A percentile compares a stretch with the other conserved stretches of the same genome.
Conservation (phyloP, 2,329 filamentous ascomycete genomes). For the Erysiphe pulchra region DNA sequence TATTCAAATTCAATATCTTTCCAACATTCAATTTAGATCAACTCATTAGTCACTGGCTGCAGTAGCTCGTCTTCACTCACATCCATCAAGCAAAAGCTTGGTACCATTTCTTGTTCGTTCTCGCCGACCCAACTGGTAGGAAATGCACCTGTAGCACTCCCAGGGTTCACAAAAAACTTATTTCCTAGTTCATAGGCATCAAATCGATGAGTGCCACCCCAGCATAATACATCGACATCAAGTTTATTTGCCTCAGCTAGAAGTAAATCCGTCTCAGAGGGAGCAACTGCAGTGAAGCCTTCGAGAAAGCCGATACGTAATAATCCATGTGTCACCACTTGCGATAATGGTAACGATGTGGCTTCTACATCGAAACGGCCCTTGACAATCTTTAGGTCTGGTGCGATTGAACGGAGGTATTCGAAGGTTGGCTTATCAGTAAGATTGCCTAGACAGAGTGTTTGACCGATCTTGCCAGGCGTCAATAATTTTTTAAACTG, state of each 20-base stretch:
- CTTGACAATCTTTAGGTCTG: conserved; percentile 45
- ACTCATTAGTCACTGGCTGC: too few species aligned
- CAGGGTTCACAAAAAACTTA: conserved; percentile 48
- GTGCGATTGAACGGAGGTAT: conserved; percentile 49
- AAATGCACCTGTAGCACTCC: conserved; percentile 38
- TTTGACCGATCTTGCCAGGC: conserved; percentile 62
- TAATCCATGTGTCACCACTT: conserved; percentile 38
- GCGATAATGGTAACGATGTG: conserved; percentile 35
- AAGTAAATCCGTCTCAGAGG: conserved; percentile 36
- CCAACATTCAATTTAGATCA: too few species aligned
- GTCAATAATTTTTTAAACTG: conserved; percentile 72
- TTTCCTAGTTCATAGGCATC: conserved; percentile 50
- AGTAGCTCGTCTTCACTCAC: conserved; percentile 27
- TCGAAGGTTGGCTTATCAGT: conserved; percentile 62
- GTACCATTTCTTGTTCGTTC: conserved; percentile 42
- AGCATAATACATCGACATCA: conserved; percentile 43
- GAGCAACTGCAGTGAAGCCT: conserved; percentile 39
- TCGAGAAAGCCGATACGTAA: conserved; percentile 42
- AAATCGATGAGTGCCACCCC: conserved; percentile 41
- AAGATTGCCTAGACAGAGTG: conserved; percentile 55
- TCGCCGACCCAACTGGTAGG: conserved; percentile 29
- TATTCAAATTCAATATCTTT: too few species aligned
- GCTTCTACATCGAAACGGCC: conserved; percentile 42
- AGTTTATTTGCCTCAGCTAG: conserved; percentile 42
- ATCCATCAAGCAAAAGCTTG: conserved; percentile 95